Evolutionary conservation across 2,329 filamentous ascomycete species (phyloP).

Genomic region (Colletotrichum lini): DNA sequence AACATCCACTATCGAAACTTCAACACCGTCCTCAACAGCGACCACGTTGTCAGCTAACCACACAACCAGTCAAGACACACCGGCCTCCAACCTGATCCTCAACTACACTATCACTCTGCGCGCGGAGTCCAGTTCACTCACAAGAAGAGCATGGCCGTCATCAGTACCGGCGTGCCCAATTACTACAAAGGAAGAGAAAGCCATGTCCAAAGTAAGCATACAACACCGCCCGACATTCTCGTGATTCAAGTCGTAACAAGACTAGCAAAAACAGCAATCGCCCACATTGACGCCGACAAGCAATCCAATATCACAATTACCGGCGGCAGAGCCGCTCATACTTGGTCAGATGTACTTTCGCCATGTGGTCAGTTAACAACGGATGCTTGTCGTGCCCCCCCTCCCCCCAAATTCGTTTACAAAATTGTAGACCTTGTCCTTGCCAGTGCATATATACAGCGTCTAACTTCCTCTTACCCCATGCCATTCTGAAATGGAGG

Average conservation of each 20-base stretch:
- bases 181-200: slow-evolving; percentile 61
- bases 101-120: slow-evolving; percentile 51
- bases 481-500: too few relatives aligned
- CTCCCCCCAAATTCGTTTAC: too few relatives aligned
- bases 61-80: slow-evolving; percentile 45
- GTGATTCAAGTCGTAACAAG: neutral
- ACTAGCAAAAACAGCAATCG: slow-evolving; percentile 45
- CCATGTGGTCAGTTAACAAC: slow-evolving; percentile 42
- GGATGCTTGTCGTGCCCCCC: too few relatives aligned
- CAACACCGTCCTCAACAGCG: slow-evolving; percentile 51
- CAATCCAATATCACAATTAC: slow-evolving; percentile 52
- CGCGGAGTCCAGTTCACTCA: slow-evolving; percentile 58
- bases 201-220: slow-evolving; percentile 61
- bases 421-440: too few relatives aligned
- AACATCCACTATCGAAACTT: slow-evolving; percentile 49
- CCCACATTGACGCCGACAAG: slow-evolving; percentile 54
- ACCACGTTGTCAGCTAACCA: slow-evolving; percentile 53
- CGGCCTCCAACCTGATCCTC: slow-evolving; percentile 50
- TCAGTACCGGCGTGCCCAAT: slow-evolving; percentile 59
- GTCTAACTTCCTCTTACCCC: too few relatives aligned
- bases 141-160: slow-evolving; percentile 57
- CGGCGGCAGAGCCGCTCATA: slow-evolving; percentile 63
- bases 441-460: too few relatives aligned
- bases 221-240: slow-evolving; percentile 52
- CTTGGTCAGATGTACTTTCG: slow-evolving; percentile 75